Evolutionary conservation across 2,329 filamentous ascomycete genomes (phyloP), one percentile per base, ranked within the genome.

Genomic region (Diplocarpon mali): DNA sequence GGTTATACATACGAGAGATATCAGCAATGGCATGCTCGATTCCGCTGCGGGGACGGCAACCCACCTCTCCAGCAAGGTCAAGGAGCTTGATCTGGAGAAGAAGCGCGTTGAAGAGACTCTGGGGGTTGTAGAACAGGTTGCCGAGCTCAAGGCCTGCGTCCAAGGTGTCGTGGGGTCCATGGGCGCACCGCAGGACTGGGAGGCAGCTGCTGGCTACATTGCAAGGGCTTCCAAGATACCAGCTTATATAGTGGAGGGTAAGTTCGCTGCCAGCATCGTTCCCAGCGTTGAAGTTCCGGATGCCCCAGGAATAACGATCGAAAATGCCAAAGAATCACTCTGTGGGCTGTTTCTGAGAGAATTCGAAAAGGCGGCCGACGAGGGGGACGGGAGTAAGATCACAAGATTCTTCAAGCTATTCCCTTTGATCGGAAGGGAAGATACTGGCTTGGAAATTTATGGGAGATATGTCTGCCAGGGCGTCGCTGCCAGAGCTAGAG

Each of bases 351-450:
- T 98, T 65, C 66, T 96, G 60, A 75, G 90, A 48, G 92, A 98
- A 67, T 98, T 98, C 57, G 88, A 96, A 58, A 92, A 83, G 64
- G 92, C 92, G 0, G 85, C 89, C 2, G 75, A 77, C 50, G 88
- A 92, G 35, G 83, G 77, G n/a, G 89, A 96, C 57, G 88, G 86
- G 3, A 76, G 85, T 17, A 87, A 85, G 62, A 86, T 98, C 42
- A 95, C 92, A 1, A 73, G 92, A 35, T 98, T 98, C 69, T 98
- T 98, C 69, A 98, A 98, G 68, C 70, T 98, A 31, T 98, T 98
- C 58, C 92, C 92, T 13, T 69, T 98, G 30, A 95, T 98, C 60
- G 89, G 85, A 12, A 76, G 89, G 49, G 81, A 86, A 2, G 85
- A 94, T 44, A 85, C 90, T 7, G 92, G 92, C 0, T 65, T 98